Evolutionary conservation across 176 grass and related monocot genomes (phyloP), one percentile per base, ranked within the genome.

Genomic region (Cymbopogon citratus): DNA sequence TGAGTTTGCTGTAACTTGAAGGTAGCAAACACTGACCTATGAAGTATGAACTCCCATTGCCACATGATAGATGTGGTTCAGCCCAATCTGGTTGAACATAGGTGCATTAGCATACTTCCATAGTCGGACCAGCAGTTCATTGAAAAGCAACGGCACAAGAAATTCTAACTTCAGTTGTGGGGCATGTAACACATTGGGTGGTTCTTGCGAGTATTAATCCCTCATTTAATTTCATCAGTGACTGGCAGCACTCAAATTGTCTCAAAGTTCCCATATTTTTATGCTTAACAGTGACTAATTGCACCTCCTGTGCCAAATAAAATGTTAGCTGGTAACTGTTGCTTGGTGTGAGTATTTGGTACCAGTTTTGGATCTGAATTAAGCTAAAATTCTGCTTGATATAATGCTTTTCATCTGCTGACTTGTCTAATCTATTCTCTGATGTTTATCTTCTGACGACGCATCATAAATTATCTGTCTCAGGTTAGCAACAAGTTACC

Each of bases 401-500:
- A 10, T 84, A 67, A 34, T 60, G 45, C 31, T 69, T 49, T 80
- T 41, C 41, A 40, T 77, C 31, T 73, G 18, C 51, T 66, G 33
- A 51, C 26, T 34, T 7, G 19, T 26, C 34, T 31, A 63, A 54
- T 19, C 13, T 57, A 67, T 19, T 64, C 10, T 67, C 59, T 27
- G 25, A 81, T 81, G 12, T 16, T 49, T 75, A 64, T 73, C 39
- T 48, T 28, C 35, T 59, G 51, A 74, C 38, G 28, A 57, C 21
- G 23, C 71, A 8, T 64, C 41, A 24, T 63, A 69, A 77, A 43
- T 68, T n/a, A 33, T 56, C 27, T 27, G 8, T 78, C 81, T 66
- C 78, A 82, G 87, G 87, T 29, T 66, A 81, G 69, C 64, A 64
- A 62, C 69, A 79, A 79, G 51, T 63, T 69, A 59, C 27, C n/a